These are phyloP conservation scores for Xylaria longipes DNA, from an alignment of 495 filamentous ascomycete genomes.

Conservation along the genomic window DNA sequence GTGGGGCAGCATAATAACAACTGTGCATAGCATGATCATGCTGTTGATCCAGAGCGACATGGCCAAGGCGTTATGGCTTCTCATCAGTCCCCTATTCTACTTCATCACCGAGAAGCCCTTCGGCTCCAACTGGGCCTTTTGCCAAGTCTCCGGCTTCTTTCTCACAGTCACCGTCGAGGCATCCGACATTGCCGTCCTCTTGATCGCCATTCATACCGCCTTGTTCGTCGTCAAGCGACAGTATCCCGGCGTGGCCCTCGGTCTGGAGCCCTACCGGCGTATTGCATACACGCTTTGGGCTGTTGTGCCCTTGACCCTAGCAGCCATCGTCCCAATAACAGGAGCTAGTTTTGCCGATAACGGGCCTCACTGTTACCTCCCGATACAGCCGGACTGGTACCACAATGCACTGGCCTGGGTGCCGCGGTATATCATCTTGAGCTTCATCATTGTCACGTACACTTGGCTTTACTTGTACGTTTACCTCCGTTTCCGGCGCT, in stretches of 20 bases:
- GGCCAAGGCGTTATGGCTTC: conserved; percentile 69
- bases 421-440: conserved; percentile 72
- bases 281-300: conserved; percentile 61
- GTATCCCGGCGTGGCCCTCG: conserved; percentile 46
- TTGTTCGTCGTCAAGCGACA: conserved; percentile 69
- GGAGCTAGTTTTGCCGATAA: conserved; percentile 59
- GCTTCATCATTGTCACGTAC: conserved; percentile 66
- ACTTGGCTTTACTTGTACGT: conserved; percentile 73
- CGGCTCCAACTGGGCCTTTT: conserved; percentile 60
- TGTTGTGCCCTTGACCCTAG: conserved; percentile 62
- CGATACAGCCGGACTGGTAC: conserved; percentile 67
- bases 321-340: conserved; percentile 69
- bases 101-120: conserved; percentile 49
- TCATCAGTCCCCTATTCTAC: conserved; percentile 64
- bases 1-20: conserved; percentile 30
- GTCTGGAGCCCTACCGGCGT: conserved; percentile 69
- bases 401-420: conserved; percentile 71
- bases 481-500: conserved; percentile 37
- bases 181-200: conserved; percentile 70
- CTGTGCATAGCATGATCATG: conserved; percentile 65
- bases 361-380: conserved; percentile 71
- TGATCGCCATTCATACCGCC: conserved; percentile 74
- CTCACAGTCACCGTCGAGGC: conserved; percentile 69
- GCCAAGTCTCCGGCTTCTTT: conserved; percentile 71
- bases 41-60: conserved; percentile 72